Percentiles rank a stretch among this genome's conserved stretches.
These are phyloP conservation scores for Salvia rosmarinus DNA, from an alignment of 257 asterid species.

Conservation along the genomic window DNA sequence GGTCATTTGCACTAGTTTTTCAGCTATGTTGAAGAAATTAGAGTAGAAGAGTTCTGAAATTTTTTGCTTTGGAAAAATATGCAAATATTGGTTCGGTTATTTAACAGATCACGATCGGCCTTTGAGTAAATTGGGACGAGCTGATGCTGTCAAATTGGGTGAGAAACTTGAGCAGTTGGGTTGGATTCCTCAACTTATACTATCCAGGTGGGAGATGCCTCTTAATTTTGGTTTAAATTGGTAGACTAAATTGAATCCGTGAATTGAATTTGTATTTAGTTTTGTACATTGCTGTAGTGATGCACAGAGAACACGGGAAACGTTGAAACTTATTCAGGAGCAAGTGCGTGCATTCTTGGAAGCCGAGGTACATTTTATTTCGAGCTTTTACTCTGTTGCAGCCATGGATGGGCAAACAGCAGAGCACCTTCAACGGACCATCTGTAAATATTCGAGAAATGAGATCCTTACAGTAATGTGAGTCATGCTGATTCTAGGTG, in stretches of 20 bases:
- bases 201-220: conserved; percentile 62
- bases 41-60: not conserved
- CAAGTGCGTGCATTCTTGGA: conserved; percentile 68
- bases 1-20: not conserved
- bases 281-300: conserved; percentile 56
- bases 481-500: conserved; percentile 41
- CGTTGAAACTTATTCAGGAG: conserved; percentile 85
- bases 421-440: conserved; percentile 71
- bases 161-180: conserved; percentile 77
- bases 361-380: conserved; percentile 78
- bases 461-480: conserved; percentile 84
- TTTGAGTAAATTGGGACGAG: conserved; percentile 74
- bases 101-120: conserved; percentile 93
- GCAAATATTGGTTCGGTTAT: not conserved
- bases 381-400: conserved; percentile 93
- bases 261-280: conserved; percentile 27
- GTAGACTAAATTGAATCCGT: conserved; percentile 10
- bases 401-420: conserved; percentile 99
- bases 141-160: conserved; percentile 74
- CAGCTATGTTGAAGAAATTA: not conserved
- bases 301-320: conserved; percentile 83
- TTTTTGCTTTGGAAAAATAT: not conserved
- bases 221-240: conserved; percentile 5
- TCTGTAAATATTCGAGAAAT: conserved; percentile 67
- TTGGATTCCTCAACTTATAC: conserved; percentile 87